Percentiles rank a stretch among this genome's conserved stretches.
Evolutionary conservation across 2,329 filamentous ascomycete genomes (phyloP).

Genomic region (Arachnomyces sp.): DNA sequence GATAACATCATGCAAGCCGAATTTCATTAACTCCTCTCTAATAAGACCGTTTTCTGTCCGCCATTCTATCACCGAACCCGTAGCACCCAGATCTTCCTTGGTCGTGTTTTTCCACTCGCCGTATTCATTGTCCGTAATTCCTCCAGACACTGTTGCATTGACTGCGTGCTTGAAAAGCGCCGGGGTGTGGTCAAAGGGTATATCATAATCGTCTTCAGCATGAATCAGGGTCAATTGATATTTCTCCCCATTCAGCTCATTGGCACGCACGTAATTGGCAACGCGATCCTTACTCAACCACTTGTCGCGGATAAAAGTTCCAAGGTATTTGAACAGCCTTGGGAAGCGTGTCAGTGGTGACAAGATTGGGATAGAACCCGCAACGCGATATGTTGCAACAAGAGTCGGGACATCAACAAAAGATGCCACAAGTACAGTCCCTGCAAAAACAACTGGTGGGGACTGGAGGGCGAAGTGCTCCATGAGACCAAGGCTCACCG

Average conservation of each 20-base stretch:
- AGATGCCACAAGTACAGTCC: conserved; percentile 49
- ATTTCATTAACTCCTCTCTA: conserved; percentile 49
- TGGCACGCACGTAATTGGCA: conserved; percentile 35
- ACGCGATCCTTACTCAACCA: conserved; percentile 48
- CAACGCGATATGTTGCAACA: conserved; percentile 51
- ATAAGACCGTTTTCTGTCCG: conserved; percentile 41
- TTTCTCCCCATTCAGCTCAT: conserved; percentile 10
- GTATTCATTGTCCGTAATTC: conserved; percentile 39
- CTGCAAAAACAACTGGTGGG: conserved; percentile 44
- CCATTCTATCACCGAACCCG: conserved; percentile 46
- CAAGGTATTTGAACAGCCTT: conserved; percentile 39
- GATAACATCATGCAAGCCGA: conserved; percentile 51
- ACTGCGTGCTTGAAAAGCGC: conserved; percentile 50
- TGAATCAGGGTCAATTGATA: conserved; percentile 29
- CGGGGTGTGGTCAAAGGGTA: conserved; percentile 38
- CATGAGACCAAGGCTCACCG: conserved; percentile 40
- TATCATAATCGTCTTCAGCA: conserved; percentile 29
- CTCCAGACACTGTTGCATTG: conserved; percentile 36
- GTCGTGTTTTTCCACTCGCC: conserved; percentile 36
- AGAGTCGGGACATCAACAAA: conserved; percentile 50
- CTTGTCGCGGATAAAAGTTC: conserved; percentile 41
- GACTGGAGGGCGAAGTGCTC: conserved; percentile 37
- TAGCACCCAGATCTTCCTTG: conserved; percentile 39
- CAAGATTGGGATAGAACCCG: conserved; percentile 48
- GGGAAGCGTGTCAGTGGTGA: conserved; percentile 46